Base-by-base conservation (phyloP, 768 basidiomycete species). In the Hemileccinum rubropunctum region DNA sequence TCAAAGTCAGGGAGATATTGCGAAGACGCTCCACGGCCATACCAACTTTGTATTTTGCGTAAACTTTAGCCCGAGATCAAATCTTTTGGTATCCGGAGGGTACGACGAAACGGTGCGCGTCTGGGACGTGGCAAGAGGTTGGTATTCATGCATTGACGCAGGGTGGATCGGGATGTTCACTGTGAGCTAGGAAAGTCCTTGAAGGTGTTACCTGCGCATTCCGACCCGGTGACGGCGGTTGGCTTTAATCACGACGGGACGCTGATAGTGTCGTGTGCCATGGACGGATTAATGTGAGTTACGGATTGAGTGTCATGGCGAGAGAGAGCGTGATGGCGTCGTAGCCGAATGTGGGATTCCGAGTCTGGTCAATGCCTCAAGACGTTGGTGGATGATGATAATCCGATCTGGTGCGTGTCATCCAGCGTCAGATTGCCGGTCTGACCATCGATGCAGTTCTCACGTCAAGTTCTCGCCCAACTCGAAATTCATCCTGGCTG, bases 281-380 rank as follows among this genome's bases (percentile, higher is more conserved):
- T 94, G 87, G 97, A 99, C 67, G 97, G 95, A 6, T 71, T 98
- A 37, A 95, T 98, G 97, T 98, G 56, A 69, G 86, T 71, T 8
- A 4, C 20, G 10, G 14, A 3, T 33, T 48, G 37, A 28, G 39
- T 30, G 35, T 52, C 36, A 45, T 20, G 47, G 2, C 11, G 37
- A 30, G 38, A 42, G 41, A 35, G 34, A 18, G 18, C 35, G 2
- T 59, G 37, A 55, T 47, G 14, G 21, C 13, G n/a, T 9, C 30
- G 23, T 47, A 99, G 95, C 64, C 95, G 97, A 50, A 83, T 98
- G 51, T 99, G 97, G 97, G 95, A 99, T 63, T 86, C 91, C 0
- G 85, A 94, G 48, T 95, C 95, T 3, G 97, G 95, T 2, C 97
- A 99, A 70, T 99, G 97, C 69, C 76, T 99, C 43, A 98, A 97